Conservation (phyloP, 306 rosid genomes). For the Vachellia pachyceras region DNA sequence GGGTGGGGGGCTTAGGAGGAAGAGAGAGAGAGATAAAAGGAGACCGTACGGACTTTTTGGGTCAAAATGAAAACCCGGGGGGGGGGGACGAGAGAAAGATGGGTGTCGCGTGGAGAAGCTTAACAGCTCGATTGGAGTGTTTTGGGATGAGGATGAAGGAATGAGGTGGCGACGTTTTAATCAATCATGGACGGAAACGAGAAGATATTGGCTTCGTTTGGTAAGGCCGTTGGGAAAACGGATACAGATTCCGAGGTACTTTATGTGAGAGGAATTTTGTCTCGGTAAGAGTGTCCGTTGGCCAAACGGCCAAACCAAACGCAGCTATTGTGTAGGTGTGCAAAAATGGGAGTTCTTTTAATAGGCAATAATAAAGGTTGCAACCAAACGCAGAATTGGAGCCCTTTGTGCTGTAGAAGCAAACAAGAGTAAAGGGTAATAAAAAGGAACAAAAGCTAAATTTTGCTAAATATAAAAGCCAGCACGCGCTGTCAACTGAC, state of each 20-base stretch:
- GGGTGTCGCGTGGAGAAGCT: background rate
- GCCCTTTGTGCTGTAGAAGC: background rate
- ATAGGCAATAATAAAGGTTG: constrained; percentile 21
- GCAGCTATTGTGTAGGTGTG: no score
- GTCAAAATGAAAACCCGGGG: constrained; percentile 27
- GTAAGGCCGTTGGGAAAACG: no score
- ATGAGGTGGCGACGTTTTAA: constrained; percentile 15
- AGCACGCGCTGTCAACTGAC: background rate
- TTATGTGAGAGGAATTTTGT: no score
- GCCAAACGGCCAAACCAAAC: no score
- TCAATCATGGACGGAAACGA: background rate
- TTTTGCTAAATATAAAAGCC: background rate
- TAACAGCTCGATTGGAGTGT: constrained; percentile 1
- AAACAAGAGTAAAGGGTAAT: background rate
- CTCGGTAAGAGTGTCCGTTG: no score
- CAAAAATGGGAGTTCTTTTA: background rate
- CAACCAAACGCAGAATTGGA: background rate
- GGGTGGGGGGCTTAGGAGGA: background rate
- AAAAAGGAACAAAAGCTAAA: background rate
- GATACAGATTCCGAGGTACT: no score
- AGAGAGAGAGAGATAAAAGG: background rate
- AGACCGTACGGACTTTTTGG: constrained; percentile 14
- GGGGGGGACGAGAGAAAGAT: background rate
- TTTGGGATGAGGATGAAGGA: background rate
- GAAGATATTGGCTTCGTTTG: no score